A percentile compares a stretch with the other conserved stretches of the same genome.
These are phyloP conservation scores for Pichia insulana DNA, from an alignment of 805 yeast species.

Conservation along the genomic window DNA sequence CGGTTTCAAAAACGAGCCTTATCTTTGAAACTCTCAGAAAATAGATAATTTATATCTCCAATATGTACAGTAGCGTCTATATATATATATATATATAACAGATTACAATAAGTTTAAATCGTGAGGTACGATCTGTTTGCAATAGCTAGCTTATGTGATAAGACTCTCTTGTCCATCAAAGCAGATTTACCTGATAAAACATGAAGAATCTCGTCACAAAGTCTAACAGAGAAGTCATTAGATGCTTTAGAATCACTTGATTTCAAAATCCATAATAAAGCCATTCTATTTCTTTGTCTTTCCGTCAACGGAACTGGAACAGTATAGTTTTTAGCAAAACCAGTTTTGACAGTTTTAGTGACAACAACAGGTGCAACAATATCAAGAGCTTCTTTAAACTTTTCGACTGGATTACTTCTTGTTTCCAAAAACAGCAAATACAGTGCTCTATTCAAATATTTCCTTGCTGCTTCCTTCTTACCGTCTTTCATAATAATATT, in stretches of 20 bases:
- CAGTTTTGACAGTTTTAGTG: slow-evolving; percentile 69
- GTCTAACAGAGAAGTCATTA: slow-evolving; percentile 74
- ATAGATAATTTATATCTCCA: not conserved
- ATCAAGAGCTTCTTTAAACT: slow-evolving; percentile 68
- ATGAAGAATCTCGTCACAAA: slow-evolving; percentile 80
- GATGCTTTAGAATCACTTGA: slow-evolving; percentile 74
- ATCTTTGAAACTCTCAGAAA: too few species aligned
- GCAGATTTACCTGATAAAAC: slow-evolving; percentile 73
- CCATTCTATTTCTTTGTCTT: slow-evolving; percentile 78
- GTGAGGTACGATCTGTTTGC: slow-evolving; percentile 66
- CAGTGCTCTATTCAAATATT: slow-evolving; percentile 63
- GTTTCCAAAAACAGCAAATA: slow-evolving; percentile 67
- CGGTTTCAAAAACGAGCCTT: too few species aligned
- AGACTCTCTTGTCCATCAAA: slow-evolving; percentile 75
- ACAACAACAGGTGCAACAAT: slow-evolving; percentile 77
- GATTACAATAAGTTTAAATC: slow-evolving; percentile 12
- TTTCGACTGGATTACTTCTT: slow-evolving; percentile 71
- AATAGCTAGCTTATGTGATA: slow-evolving; percentile 79
- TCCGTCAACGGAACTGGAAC: slow-evolving; percentile 78
- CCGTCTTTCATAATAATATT: slow-evolving; percentile 92
- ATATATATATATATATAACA: slow-evolving; percentile 3
- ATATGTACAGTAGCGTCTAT: not conserved
- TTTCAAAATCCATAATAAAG: slow-evolving; percentile 86
- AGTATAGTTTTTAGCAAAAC: slow-evolving; percentile 72
- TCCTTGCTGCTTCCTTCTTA: slow-evolving; percentile 72